Evolutionary conservation across 2,329 filamentous ascomycete genomes (phyloP).

Genomic region (Diaporthe caulivora): DNA sequence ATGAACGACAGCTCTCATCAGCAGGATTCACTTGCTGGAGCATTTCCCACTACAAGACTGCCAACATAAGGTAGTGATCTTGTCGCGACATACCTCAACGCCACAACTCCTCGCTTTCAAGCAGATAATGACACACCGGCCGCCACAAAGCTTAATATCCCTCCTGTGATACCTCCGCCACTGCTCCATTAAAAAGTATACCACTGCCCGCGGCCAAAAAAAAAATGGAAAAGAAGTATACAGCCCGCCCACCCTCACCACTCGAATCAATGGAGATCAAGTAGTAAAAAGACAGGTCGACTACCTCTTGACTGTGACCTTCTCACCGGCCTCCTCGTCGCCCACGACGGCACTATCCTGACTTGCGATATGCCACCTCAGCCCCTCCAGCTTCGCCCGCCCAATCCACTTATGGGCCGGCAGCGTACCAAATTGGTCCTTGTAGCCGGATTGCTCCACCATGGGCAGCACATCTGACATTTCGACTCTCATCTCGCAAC

Average conservation of each 20-base stretch:
- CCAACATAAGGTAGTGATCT: background rate
- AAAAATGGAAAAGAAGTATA: background rate
- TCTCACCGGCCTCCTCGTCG: slow-evolving; percentile 15
- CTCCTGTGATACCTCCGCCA: background rate
- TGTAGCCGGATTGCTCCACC: slow-evolving; percentile 26
- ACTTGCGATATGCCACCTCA: slow-evolving; percentile 23
- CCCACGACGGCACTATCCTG: slow-evolving; percentile 20
- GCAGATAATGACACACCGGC: background rate
- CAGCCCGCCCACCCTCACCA: slow-evolving; percentile 30
- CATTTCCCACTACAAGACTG: background rate
- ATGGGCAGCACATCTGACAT: slow-evolving; percentile 19
- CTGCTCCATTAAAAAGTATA: background rate
- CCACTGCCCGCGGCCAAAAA: background rate
- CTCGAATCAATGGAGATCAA: background rate
- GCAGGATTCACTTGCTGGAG: background rate
- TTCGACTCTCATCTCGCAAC: slow-evolving; percentile 23
- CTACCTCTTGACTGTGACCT: slow-evolving; percentile 17
- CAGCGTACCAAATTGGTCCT: slow-evolving; percentile 18
- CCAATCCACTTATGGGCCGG: slow-evolving; percentile 27
- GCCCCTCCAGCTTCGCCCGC: slow-evolving; percentile 16
- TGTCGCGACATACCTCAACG: background rate
- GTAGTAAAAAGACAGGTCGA: slow-evolving; percentile 16
- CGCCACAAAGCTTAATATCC: background rate
- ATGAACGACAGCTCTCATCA: background rate
- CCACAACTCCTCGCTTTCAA: slow-evolving; percentile 18